A percentile compares a stretch with the other conserved stretches of the same genome.
phyloP scores from a whole-genome alignment of 2,329 filamentous ascomycete genomes.

The Xylariaceae sp. region DNA sequence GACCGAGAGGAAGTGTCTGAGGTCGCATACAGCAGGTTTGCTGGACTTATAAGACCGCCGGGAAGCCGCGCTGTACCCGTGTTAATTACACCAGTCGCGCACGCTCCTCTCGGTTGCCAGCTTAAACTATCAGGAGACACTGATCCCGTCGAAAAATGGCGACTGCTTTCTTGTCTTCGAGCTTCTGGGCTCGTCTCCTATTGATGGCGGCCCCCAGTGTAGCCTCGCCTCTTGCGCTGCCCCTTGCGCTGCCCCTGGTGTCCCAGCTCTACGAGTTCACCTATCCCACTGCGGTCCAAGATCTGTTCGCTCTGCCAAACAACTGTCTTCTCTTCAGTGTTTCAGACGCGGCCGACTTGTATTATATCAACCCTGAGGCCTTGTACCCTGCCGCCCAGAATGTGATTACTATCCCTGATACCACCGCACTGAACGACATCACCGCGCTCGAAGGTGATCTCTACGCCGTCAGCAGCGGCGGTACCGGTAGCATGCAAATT shows the following conservation, averaged over 20 bases:
- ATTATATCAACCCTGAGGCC: constrained; percentile 19
- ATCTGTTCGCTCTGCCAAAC: constrained; percentile 19
- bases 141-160: constrained; percentile 1
- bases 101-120: neutral
- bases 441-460: constrained; percentile 14
- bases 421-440: constrained; percentile 13
- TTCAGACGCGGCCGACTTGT: constrained; percentile 14
- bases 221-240: constrained; percentile 5
- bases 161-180: constrained; percentile 1
- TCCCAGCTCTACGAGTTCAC: constrained; percentile 17
- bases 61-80: neutral
- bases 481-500: constrained; percentile 13
- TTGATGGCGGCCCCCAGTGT: constrained; percentile 4
- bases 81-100: constrained; percentile 1
- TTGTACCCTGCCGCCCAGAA: constrained; percentile 12
- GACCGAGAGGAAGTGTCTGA: neutral
- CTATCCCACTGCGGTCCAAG: constrained; percentile 17
- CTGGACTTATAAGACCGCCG: neutral
- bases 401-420: constrained; percentile 12
- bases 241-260: constrained; percentile 2
- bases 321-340: constrained; percentile 20
- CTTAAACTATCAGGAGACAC: neutral
- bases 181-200: neutral
- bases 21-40: neutral
- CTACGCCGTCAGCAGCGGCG: constrained; percentile 18